Percentiles rank a stretch among this genome's conserved stretches.
Conservation (phyloP, 441 rosid species). For the Breynia disticha region DNA sequence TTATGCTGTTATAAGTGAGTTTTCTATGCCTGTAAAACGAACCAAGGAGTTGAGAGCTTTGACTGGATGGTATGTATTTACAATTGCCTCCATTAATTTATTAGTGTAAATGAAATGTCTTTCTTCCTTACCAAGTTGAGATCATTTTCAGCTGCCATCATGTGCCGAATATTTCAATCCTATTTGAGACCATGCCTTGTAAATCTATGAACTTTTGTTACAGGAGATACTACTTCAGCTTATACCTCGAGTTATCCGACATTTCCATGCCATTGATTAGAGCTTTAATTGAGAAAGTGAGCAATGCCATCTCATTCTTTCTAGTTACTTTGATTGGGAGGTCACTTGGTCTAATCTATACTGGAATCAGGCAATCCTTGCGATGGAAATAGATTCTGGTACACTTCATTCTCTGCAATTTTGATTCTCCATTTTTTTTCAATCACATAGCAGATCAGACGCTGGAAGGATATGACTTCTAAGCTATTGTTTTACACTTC, state of each 20-base stretch:
- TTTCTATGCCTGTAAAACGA: conserved; percentile 71
- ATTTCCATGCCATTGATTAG: conserved; percentile 67
- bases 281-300: conserved; percentile 57
- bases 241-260: conserved; percentile 79
- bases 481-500: too few relatives aligned
- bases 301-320: conserved; percentile 75
- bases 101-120: too few relatives aligned
- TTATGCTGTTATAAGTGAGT: conserved; percentile 39
- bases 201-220: conserved; percentile 9
- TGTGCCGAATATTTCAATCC: too few relatives aligned
- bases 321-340: conserved; percentile 78
- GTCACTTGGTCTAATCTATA: conserved; percentile 77
- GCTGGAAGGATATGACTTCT: too few relatives aligned
- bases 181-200: background rate
- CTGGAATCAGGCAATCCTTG: conserved; percentile 86
- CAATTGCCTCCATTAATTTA: background rate
- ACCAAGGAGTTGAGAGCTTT: conserved; percentile 79
- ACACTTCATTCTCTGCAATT: conserved; percentile 12
- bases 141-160: too few relatives aligned
- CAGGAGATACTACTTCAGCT: conserved; percentile 90
- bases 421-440: conserved; percentile 4
- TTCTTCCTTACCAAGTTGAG: too few relatives aligned
- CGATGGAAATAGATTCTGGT: conserved; percentile 59
- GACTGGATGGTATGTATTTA: conserved; percentile 67
- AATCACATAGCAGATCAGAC: too few relatives aligned